Evolutionary conservation across 768 basidiomycete genomes (phyloP).

Genomic region (Termitomyces sp.): DNA sequence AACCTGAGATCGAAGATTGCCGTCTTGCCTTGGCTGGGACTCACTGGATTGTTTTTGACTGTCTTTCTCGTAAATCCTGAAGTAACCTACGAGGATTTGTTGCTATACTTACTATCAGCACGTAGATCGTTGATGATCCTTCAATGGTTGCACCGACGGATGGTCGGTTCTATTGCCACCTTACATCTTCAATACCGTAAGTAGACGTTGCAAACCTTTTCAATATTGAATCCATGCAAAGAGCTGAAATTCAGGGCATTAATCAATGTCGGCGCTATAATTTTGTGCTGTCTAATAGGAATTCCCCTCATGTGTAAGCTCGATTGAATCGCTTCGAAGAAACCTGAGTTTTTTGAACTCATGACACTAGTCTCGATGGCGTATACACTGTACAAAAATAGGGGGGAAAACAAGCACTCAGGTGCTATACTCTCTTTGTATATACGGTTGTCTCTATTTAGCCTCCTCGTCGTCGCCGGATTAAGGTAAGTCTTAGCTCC

Average conservation of each 20-base stretch:
- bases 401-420: neutral
- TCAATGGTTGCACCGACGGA: neutral
- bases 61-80: neutral
- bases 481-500: neutral
- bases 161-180: neutral
- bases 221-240: neutral
- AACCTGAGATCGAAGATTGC: neutral
- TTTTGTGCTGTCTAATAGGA: neutral
- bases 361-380: neutral
- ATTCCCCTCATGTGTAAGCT: neutral
- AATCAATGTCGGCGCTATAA: neutral
- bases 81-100: neutral
- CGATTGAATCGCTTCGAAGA: neutral
- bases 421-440: neutral
- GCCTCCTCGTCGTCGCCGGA: neutral
- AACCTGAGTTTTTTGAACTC: neutral
- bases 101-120: neutral
- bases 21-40: neutral
- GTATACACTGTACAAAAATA: neutral
- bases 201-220: neutral
- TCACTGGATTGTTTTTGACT: neutral
- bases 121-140: neutral
- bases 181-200: neutral
- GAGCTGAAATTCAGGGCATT: neutral
- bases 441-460: neutral